Evolutionary conservation across 129 eudicot genomes (phyloP), one percentile per base, ranked within the genome.

Genomic region (Arctium minus): DNA sequence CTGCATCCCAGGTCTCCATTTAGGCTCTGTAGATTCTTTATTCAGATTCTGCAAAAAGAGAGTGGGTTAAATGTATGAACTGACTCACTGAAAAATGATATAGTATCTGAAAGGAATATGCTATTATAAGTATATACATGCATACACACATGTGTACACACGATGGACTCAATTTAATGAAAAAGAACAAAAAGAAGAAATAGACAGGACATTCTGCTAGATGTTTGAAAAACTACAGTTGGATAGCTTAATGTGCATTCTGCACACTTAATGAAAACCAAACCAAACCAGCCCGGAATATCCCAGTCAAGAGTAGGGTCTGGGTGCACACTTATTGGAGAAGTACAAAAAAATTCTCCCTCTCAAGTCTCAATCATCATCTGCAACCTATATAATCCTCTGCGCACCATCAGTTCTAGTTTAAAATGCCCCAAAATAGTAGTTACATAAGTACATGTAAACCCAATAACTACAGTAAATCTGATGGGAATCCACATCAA

Each of bases 1-100:
- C 85, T 92, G 97, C 81, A 83, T 84, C 48, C 87, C 92, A 10
- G 92, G 87, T 81, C 88, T 93, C 98, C 94, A 84, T 82, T 82
- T 85, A 18, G 86, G 75, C 82, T 89, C 94, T 31, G 80, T 86
- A 67, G 91, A 42, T 81, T 90, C 98, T 88, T 90, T 92, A 80
- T 38, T 90, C 84, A 46, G 35, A 83, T 75, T 86, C 94, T 92
- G 91, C 68, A 85, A 84, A 31, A 67, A 18, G 31, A 82, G 0
- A 31, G 70, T 64, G 74, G 15, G 74, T 64, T 73, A 74, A 60
- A 12, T 73, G 0, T 30, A 69, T 39, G 7, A 37, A 42, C 75
- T 68, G 38, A 10, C 15, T 9, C 53, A 44, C 13, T 44, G 53
- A 44, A 9, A 44, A 44, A 44, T 44, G 9, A 44, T 44, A 9